phyloP scores from a whole-genome alignment of 805 yeast genomes.

The Millerozyma miso region DNA sequence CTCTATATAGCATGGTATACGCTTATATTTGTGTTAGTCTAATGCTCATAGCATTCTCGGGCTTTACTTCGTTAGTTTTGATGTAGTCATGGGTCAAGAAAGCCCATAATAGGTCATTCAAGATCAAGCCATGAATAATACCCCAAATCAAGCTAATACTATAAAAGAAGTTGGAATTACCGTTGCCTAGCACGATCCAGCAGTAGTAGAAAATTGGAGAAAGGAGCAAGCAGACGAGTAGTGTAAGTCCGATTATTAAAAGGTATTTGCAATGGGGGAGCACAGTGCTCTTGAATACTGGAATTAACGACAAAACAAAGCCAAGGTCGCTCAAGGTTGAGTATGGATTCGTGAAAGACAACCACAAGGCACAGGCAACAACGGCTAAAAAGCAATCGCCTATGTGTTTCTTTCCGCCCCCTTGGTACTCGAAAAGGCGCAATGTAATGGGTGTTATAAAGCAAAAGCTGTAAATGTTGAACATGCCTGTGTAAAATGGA shows the following conservation, averaged over 20 bases:
- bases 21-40: slow-evolving; percentile 15
- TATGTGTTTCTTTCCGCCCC: not conserved
- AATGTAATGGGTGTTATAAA: slow-evolving; percentile 73
- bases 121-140: slow-evolving; percentile 58
- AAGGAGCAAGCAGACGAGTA: slow-evolving; percentile 52
- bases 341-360: slow-evolving; percentile 71
- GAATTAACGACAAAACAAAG: slow-evolving; percentile 32
- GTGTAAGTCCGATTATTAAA: slow-evolving; percentile 43
- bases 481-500: slow-evolving; percentile 76
- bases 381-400: slow-evolving; percentile 59
- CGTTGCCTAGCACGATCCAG: slow-evolving; percentile 93
- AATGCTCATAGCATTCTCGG: slow-evolving; percentile 6
- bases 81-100: slow-evolving; percentile 62
- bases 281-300: slow-evolving; percentile 44
- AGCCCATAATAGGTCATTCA: slow-evolving; percentile 82
- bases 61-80: slow-evolving; percentile 36
- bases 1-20: not conserved
- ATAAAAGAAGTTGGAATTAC: slow-evolving; percentile 93
- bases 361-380: slow-evolving; percentile 38
- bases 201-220: slow-evolving; percentile 89
- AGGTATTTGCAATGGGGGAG: slow-evolving; percentile 45
- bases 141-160: slow-evolving; percentile 85
- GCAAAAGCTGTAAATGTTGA: slow-evolving; percentile 67
- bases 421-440: slow-evolving; percentile 44
- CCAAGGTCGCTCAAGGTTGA: slow-evolving; percentile 80